phyloP scores from a whole-genome alignment of 768 basidiomycete species.

The Russula ochroleuca region DNA sequence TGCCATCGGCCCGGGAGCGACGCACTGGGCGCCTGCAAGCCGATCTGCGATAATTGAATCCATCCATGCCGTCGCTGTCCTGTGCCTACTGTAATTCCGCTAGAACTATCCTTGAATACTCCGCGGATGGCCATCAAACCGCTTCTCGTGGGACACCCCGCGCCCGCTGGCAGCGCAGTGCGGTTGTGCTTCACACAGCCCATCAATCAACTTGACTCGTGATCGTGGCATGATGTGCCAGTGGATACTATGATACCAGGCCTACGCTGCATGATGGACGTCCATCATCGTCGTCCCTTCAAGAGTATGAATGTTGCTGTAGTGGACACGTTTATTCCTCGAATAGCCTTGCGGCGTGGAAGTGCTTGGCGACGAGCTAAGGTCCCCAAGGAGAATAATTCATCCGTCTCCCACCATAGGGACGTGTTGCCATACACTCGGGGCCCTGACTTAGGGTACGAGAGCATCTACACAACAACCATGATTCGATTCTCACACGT shows the following conservation, averaged over 20 bases:
- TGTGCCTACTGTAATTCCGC: not conserved
- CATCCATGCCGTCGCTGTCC: too few species aligned
- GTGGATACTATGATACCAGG: not conserved
- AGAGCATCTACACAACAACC: not conserved
- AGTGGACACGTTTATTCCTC: not conserved
- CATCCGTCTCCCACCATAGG: not conserved
- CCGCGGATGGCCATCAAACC: not conserved
- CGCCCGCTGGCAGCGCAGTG: too few species aligned
- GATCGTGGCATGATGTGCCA: not conserved
- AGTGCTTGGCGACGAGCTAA: not conserved
- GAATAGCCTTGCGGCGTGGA: not conserved
- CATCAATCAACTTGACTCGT: slow-evolving; percentile 5
- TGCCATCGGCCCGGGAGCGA: not conserved
- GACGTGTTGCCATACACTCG: not conserved
- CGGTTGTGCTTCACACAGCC: slow-evolving; percentile 5
- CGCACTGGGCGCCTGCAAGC: not conserved
- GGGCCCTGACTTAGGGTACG: not conserved
- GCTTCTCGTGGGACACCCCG: not conserved
- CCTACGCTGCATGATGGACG: too few species aligned
- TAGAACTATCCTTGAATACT: not conserved
- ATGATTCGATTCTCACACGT: not conserved
- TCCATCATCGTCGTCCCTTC: not conserved
- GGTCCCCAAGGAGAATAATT: slow-evolving; percentile 9
- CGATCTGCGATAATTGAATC: too few species aligned
- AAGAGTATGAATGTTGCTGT: not conserved